Conservation (phyloP, 176 grass and related monocot genomes). For the Eragrostis nindensis region DNA sequence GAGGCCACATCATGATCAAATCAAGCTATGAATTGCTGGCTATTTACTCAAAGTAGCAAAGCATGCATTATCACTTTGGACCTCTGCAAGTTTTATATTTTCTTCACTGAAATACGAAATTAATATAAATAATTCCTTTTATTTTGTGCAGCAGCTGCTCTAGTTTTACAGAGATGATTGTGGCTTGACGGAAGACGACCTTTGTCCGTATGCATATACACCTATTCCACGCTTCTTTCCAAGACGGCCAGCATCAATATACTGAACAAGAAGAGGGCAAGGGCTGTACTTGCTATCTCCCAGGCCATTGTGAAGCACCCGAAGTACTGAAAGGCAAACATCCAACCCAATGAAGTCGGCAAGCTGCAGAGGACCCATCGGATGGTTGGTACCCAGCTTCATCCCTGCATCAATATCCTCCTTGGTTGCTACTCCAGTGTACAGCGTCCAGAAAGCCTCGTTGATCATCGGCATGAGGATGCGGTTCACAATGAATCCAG, state of each 20-base stretch:
- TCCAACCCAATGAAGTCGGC: conserved; percentile 95
- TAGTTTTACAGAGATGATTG: conserved; percentile 54
- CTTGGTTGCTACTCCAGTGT: conserved; percentile 86
- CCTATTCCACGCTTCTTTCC: conserved; percentile 80
- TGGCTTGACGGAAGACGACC: conserved; percentile 40
- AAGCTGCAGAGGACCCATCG: conserved; percentile 90
- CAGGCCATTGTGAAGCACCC: conserved; percentile 77
- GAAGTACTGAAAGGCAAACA: conserved; percentile 89
- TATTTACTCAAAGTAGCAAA: not conserved
- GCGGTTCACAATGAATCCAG: conserved; percentile 95
- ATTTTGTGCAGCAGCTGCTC: not conserved
- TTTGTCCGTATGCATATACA: conserved; percentile 69
- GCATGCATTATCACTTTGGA: not conserved
- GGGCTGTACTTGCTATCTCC: conserved; percentile 94
- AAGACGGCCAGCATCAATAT: conserved; percentile 87
- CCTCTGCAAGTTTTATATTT: not conserved
- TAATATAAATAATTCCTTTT: not conserved
- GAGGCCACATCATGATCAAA: not conserved
- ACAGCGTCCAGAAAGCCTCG: conserved; percentile 82
- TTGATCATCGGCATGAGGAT: conserved; percentile 98
- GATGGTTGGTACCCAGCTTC: conserved; percentile 95
- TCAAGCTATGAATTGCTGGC: not conserved
- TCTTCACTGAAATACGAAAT: not conserved
- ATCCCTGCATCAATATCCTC: conserved; percentile 93
- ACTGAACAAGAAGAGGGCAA: conserved; percentile 90